Conservation (phyloP, 768 basidiomycete species). For the Termitomyces sp. region DNA sequence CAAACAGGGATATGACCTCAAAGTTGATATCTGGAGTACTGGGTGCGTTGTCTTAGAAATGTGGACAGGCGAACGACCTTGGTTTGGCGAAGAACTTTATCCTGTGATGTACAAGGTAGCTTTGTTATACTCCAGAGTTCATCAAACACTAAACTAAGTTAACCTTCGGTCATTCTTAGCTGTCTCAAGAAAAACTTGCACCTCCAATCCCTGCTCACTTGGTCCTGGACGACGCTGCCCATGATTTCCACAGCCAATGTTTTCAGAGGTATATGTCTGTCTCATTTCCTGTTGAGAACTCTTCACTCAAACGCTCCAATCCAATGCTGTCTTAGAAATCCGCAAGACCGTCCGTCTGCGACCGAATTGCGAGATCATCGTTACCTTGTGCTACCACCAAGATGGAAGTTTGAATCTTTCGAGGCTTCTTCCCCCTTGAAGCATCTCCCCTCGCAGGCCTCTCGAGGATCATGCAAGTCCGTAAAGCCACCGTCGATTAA, state of each 20-base stretch:
- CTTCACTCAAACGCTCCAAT: neutral
- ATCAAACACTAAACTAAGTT: neutral
- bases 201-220: constrained; percentile 77
- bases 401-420: constrained; percentile 36
- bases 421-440: constrained; percentile 5
- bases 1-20: constrained; percentile 80
- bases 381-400: constrained; percentile 50
- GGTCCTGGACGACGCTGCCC: constrained; percentile 51
- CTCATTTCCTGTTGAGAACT: neutral
- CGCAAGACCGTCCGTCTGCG: constrained; percentile 64
- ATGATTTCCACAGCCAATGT: constrained; percentile 71
- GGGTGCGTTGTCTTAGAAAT: constrained; percentile 94
- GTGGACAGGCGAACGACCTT: constrained; percentile 90
- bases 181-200: constrained; percentile 56
- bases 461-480: constrained; percentile 7
- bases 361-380: constrained; percentile 57
- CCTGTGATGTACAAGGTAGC: constrained; percentile 78
- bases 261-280: constrained; percentile 56
- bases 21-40: constrained; percentile 94
- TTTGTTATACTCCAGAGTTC: neutral
- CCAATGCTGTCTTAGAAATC: constrained; percentile 40
- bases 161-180: constrained; percentile 29
- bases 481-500: neutral
- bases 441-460: constrained; percentile 5
- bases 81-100: constrained; percentile 68